Percentiles rank a stretch among this genome's conserved stretches.
phyloP scores from a whole-genome alignment of 192 early-diverging fungal species.

The Entophlyctis luteolus region DNA sequence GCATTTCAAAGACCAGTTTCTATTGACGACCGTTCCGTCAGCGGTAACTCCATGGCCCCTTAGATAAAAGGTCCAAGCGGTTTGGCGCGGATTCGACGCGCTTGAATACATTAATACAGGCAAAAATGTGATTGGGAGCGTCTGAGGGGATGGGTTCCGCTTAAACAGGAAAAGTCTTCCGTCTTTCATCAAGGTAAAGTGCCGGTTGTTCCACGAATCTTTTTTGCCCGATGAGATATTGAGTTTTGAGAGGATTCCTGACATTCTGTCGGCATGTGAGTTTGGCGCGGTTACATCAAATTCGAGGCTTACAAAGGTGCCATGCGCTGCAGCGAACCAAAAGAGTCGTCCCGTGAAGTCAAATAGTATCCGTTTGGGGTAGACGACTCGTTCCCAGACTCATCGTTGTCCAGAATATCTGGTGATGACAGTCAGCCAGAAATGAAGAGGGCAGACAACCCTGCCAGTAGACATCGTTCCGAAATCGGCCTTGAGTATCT shows the following conservation, averaged over 20 bases:
- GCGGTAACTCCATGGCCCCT: background rate
- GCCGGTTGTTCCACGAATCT: background rate
- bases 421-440: background rate
- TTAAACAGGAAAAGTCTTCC: conserved; percentile 6
- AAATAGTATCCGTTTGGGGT: background rate
- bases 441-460: no score
- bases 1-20: conserved; percentile 4
- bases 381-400: background rate
- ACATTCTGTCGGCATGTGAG: background rate
- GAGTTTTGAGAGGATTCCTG: conserved; percentile 1
- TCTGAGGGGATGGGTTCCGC: background rate
- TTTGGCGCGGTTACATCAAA: background rate
- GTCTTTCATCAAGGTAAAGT: background rate
- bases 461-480: no score
- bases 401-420: background rate
- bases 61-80: background rate
- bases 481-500: no score
- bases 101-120: background rate
- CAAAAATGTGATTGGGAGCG: conserved; percentile 8
- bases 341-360: background rate
- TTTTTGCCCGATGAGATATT: background rate
- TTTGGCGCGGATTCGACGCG: background rate
- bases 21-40: background rate
- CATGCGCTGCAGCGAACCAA: background rate
- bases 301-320: background rate